Evolutionary conservation across 164 flowering plant genomes (phyloP), one percentile per base, ranked within the genome.

Genomic region (Umbellularia californica): DNA sequence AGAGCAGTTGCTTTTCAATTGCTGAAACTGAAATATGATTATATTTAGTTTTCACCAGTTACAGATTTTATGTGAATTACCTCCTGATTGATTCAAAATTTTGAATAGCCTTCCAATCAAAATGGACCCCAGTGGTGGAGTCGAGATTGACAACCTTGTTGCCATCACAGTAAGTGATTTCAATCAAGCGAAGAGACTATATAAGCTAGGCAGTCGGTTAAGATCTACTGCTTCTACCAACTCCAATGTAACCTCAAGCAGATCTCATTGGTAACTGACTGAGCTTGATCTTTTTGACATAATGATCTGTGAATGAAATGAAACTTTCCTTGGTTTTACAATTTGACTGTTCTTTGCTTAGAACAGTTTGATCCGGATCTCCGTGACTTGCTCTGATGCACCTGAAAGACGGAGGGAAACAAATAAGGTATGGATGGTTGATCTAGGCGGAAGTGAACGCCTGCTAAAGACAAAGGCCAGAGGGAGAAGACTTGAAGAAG

Each of bases 391-490:
- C 30, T 68, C 27, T 63, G 68, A 80, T 79, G 87, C 85, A 58
- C 82, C 80, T n/a, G 88, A 83, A 77, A 85, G 93, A 76, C 70
- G 83, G 50, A 82, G 83, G 69, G 85, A 78, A 77, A 84, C 81
- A 70, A 90, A 81, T 35, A 90, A 90, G 77, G 65, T 88, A 73
- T 90, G 93, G 93, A 83, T 88, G 82, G 83, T 90, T 71, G 93
- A 90, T 78, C 88, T 90, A 35, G 93, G 91, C 12, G 93, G 93
- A 76, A 90, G 93, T 73, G 93, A 90, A 81, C 90, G 93, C 50
- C 83, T 88, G 67, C 77, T 85, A 65, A 90, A 90, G 80, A 88
- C 93, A 35, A 83, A 80, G 77, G 86, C 93, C 55, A 71, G 74
- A 72, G 93, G 93, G 15, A 85, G 78, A 82, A 85, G 90, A 74